Percentiles rank a stretch among this genome's conserved stretches.
phyloP scores from a whole-genome alignment of 768 basidiomycete genomes.

The Naganishia antarctica region DNA sequence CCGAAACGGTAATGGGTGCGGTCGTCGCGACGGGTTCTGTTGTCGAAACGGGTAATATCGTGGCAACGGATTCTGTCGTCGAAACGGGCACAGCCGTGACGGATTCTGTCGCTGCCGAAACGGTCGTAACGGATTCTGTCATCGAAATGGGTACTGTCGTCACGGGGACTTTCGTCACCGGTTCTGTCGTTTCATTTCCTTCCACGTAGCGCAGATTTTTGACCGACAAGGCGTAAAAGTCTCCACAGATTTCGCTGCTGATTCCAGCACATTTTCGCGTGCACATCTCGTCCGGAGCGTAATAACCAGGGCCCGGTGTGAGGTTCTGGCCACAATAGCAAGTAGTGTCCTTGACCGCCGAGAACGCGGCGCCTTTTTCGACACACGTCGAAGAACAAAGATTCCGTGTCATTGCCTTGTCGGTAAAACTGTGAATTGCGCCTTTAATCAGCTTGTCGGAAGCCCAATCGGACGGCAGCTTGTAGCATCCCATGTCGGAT shows the following conservation, averaged over 20 bases:
- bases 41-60: background rate
- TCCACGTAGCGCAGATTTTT: background rate
- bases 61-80: background rate
- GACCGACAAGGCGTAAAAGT: slow-evolving; percentile 19
- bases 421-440: slow-evolving; percentile 32
- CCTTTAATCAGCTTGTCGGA: slow-evolving; percentile 8
- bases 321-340: slow-evolving; percentile 23
- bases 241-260: slow-evolving; percentile 33
- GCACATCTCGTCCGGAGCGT: slow-evolving; percentile 31
- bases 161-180: too few relatives aligned
- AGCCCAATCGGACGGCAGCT: slow-evolving; percentile 5
- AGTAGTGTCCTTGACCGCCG: slow-evolving; percentile 33
- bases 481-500: slow-evolving; percentile 18
- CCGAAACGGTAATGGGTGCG: background rate
- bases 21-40: background rate
- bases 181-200: too few relatives aligned
- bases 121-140: background rate
- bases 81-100: too few relatives aligned
- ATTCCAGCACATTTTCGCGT: slow-evolving; percentile 34
- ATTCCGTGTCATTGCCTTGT: slow-evolving; percentile 18
- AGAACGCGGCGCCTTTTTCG: slow-evolving; percentile 34
- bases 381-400: slow-evolving; percentile 31
- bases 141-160: too few relatives aligned
- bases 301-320: slow-evolving; percentile 20
- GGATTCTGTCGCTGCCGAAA: too few relatives aligned